A percentile compares a stretch with the other conserved stretches of the same genome.
Conservation (phyloP, 345 rosid species). For the Brassica cretica region DNA sequence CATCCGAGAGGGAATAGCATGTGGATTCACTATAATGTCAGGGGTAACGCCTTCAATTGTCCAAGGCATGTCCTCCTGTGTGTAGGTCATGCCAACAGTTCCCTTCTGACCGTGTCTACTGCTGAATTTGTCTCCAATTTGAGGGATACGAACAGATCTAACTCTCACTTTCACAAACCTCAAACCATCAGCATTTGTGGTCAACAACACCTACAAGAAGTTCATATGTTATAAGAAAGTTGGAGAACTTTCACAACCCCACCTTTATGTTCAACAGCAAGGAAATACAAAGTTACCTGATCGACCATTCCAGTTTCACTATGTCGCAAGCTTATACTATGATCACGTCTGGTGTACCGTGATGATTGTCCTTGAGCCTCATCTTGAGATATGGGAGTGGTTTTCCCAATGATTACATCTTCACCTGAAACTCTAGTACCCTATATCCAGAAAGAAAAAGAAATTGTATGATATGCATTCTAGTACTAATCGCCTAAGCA, state of each 20-base stretch:
- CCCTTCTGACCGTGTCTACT: constrained; percentile 99
- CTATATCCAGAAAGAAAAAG: constrained; percentile 40
- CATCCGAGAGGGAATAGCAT: constrained; percentile 99
- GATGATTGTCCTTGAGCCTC: constrained; percentile 87
- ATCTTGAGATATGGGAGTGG: constrained; percentile 87
- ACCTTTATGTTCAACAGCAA: neutral
- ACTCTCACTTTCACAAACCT: constrained; percentile 98
- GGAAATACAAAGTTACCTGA: constrained; percentile 54
- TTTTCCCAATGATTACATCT: constrained; percentile 95
- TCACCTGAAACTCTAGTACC: constrained; percentile 97
- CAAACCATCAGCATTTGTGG: constrained; percentile 98
- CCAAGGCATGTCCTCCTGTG: constrained; percentile 99
- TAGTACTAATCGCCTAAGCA: neutral
- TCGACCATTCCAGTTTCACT: constrained; percentile 98
- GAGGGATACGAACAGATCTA: constrained; percentile 94
- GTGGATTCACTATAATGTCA: constrained; percentile 91
- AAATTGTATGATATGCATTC: neutral
- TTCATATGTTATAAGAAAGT: neutral
- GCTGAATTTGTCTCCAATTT: constrained; percentile 96
- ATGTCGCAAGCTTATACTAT: constrained; percentile 94
- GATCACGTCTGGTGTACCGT: constrained; percentile 89
- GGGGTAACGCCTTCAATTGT: constrained; percentile 94
- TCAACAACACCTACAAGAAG: constrained; percentile 74
- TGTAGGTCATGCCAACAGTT: constrained; percentile 97
- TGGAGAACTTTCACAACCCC: neutral